phyloP scores from a whole-genome alignment of 805 yeast species.

The Maudiozyma serrabonitensis region DNA sequence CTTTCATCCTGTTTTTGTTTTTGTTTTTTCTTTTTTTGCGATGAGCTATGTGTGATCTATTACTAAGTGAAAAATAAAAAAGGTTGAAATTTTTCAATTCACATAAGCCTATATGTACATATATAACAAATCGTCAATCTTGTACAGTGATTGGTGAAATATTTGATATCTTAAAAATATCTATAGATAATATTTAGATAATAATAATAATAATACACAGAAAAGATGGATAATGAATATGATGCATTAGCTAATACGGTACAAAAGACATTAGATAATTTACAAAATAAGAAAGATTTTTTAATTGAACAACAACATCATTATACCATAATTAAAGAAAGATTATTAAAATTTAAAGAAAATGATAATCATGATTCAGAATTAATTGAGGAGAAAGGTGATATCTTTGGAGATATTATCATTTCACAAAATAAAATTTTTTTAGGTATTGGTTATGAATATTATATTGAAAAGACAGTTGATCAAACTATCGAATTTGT shows the following conservation, averaged over 20 bases:
- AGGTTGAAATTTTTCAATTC: background rate
- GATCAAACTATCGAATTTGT: constrained; percentile 20
- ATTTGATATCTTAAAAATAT: no score
- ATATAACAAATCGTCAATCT: no score
- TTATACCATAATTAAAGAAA: constrained; percentile 14
- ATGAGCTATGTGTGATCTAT: background rate
- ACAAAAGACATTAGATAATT: constrained; percentile 13
- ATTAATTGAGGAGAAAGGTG: constrained; percentile 11
- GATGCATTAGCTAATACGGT: constrained; percentile 15
- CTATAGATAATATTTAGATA: background rate
- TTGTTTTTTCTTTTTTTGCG: background rate
- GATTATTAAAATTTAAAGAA: constrained; percentile 5
- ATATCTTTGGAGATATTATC: constrained; percentile 25
- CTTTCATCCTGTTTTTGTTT: background rate
- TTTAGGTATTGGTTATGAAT: constrained; percentile 27
- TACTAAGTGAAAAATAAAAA: background rate
- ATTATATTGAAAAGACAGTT: constrained; percentile 21
- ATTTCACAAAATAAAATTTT: constrained; percentile 18
- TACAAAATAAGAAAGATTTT: constrained; percentile 19
- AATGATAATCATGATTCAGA: constrained; percentile 1
- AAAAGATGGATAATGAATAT: constrained; percentile 8
- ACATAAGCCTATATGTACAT: no score
- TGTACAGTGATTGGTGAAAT: background rate
- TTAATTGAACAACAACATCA: constrained; percentile 20
- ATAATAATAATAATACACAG: background rate